Evolutionary conservation across 805 yeast species (phyloP), one percentile per base, ranked within the genome.

Genomic region (Kuraishia piskuri): DNA sequence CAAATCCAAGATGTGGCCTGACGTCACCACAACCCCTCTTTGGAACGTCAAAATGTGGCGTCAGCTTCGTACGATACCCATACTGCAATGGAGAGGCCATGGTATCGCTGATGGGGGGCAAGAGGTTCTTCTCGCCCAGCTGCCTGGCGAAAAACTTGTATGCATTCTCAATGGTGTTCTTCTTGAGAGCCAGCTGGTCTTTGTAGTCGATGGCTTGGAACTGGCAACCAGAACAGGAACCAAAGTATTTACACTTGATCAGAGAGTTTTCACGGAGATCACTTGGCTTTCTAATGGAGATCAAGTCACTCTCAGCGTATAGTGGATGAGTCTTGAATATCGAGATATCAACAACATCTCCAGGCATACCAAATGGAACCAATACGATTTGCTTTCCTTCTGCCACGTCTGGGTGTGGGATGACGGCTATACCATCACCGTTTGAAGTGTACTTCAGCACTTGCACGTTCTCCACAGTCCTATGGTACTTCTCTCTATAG

Each of bases 221-320:
- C 70, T 94, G 98, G 67, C 98, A 91, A 2, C 98, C 98, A 1
- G 96, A 88, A 67, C 97, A 91, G 57, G 82, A 81, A 14, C 96
- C 96, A 70, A 92, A 94, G 70, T 94, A 94, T 57, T 80, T 76
- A 70, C 96, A 90, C 58, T 78, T 78, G 54, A 86, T 81, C 52
- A 87, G 74, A 5, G 72, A 64, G 59, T 87, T 84, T 56, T 88
- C 75, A 62, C 80, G 70, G 49, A 59, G 64, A 2, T 57, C 53
- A 0, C 86, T 75, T 1, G 72, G 61, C 56, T 69, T 53, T 52
- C 57, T 56, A 2, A 71, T 60, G 44, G 74, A 68, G 21, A 88
- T 63, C 51, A 91, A 69, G 64, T 92, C 97, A 10, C 87, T 75
- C 62, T 88, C 95, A 50, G 81, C 87, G 66, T 82, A 86, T 46